Evolutionary conservation across 495 filamentous ascomycete species (phyloP).

Genomic region (Penicillium angulare): DNA sequence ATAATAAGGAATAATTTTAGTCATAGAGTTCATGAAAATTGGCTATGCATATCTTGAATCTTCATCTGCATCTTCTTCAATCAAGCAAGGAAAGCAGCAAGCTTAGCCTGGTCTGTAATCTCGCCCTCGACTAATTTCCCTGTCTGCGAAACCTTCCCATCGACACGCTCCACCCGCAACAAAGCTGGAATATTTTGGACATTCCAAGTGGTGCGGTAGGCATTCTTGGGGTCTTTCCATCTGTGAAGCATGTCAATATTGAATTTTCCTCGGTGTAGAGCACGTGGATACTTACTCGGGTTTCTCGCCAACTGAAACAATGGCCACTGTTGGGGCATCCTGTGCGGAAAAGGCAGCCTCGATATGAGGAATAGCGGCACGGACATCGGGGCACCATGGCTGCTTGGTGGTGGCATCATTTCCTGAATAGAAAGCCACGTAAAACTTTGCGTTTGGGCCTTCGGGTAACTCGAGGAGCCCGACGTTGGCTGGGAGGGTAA

Average conservation of each 20-base stretch:
- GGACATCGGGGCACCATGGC: conserved; percentile 35
- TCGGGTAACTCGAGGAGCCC: conserved; percentile 17
- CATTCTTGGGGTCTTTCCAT: conserved; percentile 29
- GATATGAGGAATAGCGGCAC: conserved; percentile 27
- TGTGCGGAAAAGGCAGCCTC: conserved; percentile 17
- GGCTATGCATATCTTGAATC: no score
- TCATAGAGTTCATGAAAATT: no score
- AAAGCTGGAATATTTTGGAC: conserved; percentile 25
- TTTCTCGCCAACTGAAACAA: conserved; percentile 29
- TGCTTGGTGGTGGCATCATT: conserved; percentile 25
- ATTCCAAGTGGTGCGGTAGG: conserved; percentile 28
- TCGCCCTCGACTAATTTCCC: conserved; percentile 26
- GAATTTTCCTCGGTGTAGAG: background rate
- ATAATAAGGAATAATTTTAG: no score
- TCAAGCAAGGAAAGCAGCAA: conserved; percentile 16
- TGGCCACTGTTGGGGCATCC: conserved; percentile 18
- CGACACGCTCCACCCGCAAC: conserved; percentile 27
- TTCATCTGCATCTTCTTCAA: no score
- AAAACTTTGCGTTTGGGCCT: conserved; percentile 16
- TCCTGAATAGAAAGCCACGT: conserved; percentile 29
- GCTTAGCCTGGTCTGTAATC: conserved; percentile 25
- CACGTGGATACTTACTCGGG: conserved; percentile 18
- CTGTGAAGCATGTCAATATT: conserved; percentile 9
- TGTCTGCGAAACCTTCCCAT: conserved; percentile 26
- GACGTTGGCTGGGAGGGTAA: conserved; percentile 19